Evolutionary conservation across 2,329 filamentous ascomycete species (phyloP).

Genomic region (Neobulgaria alba): DNA sequence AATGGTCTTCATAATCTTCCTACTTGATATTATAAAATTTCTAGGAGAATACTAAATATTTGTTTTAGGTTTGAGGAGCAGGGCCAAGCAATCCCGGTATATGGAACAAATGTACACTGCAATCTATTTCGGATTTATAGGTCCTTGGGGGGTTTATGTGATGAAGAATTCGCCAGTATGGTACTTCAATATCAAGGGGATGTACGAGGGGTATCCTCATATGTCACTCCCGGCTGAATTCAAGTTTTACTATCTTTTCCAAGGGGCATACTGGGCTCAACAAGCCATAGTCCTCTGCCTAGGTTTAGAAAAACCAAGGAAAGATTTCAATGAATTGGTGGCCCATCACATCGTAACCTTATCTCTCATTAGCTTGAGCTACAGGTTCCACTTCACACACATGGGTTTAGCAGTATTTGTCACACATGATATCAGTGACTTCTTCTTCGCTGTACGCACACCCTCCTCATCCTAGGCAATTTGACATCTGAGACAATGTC

Average conservation of each 20-base stretch:
- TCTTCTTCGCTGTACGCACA: constrained; percentile 75
- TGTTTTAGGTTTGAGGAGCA: constrained; percentile 63
- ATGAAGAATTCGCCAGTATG: constrained; percentile 87
- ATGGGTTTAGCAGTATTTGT: constrained; percentile 90
- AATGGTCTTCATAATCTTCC: no score
- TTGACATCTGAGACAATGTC: no score
- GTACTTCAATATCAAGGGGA: constrained; percentile 87
- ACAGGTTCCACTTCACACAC: constrained; percentile 93
- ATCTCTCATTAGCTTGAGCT: constrained; percentile 73
- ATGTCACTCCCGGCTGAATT: constrained; percentile 68
- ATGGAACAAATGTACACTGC: constrained; percentile 96
- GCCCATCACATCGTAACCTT: constrained; percentile 80
- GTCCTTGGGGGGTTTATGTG: constrained; percentile 78
- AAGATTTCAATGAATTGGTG: constrained; percentile 91
- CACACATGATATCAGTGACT: constrained; percentile 89
- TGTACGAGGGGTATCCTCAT: constrained; percentile 87
- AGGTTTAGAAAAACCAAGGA: constrained; percentile 83
- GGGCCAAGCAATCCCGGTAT: constrained; percentile 78
- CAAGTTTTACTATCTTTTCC: constrained; percentile 93
- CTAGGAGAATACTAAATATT: no score
- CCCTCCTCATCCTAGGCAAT: no score
- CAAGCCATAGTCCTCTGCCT: constrained; percentile 85
- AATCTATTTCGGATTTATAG: constrained; percentile 76
- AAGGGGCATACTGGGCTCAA: constrained; percentile 92
- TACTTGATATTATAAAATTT: no score